These are phyloP conservation scores for Paramecium sonneborni DNA, from an alignment of 73 alveolate species.

Conservation along the genomic window DNA sequence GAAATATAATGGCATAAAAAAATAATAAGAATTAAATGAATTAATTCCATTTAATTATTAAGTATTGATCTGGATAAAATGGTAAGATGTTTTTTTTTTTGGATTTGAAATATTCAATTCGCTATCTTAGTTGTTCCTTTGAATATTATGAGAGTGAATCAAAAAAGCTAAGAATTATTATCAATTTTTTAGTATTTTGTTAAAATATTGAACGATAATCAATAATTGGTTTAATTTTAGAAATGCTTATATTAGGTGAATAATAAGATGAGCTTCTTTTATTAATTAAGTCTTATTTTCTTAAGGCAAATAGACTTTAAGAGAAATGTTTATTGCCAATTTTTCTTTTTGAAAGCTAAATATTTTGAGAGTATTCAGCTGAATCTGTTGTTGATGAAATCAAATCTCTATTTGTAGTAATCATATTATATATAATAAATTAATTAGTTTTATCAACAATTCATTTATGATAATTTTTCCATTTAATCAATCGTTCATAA, in stretches of 20 bases:
- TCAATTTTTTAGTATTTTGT: not conserved
- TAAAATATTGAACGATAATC: not conserved
- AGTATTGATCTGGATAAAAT: constrained; percentile 13
- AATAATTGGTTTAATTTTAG: not conserved
- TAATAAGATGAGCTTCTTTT: not conserved
- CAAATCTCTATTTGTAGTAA: not conserved
- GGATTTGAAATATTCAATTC: not conserved
- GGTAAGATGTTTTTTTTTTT: not conserved
- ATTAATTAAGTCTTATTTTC: not conserved
- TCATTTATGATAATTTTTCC: constrained; percentile 49
- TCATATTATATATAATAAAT: not conserved
- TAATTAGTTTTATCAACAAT: not conserved
- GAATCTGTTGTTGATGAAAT: not conserved
- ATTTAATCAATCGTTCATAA: constrained; percentile 12
- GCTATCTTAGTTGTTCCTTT: not conserved
- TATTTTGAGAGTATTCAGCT: not conserved
- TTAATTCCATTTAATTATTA: not conserved
- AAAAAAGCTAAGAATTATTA: constrained; percentile 16
- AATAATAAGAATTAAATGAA: not conserved
- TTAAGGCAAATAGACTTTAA: not conserved
- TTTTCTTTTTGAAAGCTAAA: not conserved
- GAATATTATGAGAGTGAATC: constrained; percentile 34
- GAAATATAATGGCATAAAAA: not conserved
- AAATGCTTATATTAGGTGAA: not conserved
- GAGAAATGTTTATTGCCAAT: not conserved